A percentile compares a stretch with the other conserved stretches of the same genome.
These are phyloP conservation scores for Pelargonium citronellum DNA, from an alignment of 441 rosid genomes.

Conservation along the genomic window DNA sequence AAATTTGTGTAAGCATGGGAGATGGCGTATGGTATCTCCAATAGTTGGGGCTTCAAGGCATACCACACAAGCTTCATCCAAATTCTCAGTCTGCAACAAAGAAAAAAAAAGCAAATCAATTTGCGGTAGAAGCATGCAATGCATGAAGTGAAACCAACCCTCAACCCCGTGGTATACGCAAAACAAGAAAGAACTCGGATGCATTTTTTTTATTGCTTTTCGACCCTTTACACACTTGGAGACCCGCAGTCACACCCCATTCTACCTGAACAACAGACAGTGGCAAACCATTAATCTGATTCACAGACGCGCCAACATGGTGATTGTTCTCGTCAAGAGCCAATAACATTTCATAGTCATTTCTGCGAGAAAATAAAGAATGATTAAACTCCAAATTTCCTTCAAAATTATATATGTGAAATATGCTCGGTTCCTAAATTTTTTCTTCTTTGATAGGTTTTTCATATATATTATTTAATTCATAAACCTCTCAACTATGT, in stretches of 20 bases:
- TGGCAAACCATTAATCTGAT: slow-evolving; percentile 71
- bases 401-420: neutral
- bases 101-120: slow-evolving; percentile 14
- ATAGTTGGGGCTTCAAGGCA: slow-evolving; percentile 67
- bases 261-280: slow-evolving; percentile 67
- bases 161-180: too few relatives aligned
- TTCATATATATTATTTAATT: too few relatives aligned
- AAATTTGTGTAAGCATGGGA: slow-evolving; percentile 93
- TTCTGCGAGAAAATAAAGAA: slow-evolving; percentile 38
- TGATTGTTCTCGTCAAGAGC: slow-evolving; percentile 71
- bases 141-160: too few relatives aligned
- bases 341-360: slow-evolving; percentile 84
- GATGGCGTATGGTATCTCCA: slow-evolving; percentile 92
- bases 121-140: neutral
- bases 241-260: neutral
- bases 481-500: too few relatives aligned
- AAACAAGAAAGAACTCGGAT: too few relatives aligned
- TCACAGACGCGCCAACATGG: slow-evolving; percentile 56
- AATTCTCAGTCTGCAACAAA: slow-evolving; percentile 46
- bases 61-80: slow-evolving; percentile 62
- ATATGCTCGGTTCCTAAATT: too few relatives aligned
- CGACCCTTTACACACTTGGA: too few relatives aligned
- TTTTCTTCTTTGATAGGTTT: too few relatives aligned
- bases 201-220: too few relatives aligned
- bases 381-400: neutral